Base-by-base conservation (phyloP, 1,139 yeast species). In the Protomyces macrosporus region DNA sequence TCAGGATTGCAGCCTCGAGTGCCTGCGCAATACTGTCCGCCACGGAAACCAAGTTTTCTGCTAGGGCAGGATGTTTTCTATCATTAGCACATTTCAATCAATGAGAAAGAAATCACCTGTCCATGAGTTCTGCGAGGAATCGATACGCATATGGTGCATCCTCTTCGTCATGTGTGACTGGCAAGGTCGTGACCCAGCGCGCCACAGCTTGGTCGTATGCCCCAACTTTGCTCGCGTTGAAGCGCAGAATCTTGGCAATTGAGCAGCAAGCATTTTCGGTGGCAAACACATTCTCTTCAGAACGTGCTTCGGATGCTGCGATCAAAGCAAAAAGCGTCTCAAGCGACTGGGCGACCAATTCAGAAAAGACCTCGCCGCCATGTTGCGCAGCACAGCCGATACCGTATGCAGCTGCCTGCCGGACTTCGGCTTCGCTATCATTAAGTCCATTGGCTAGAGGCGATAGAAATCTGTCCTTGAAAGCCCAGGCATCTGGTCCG, bases 131-230 rank as follows among this genome's bases (percentile, higher is more conserved):
- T 36, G 86, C 78, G 71, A 93, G 79, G 74, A 90, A 91, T 69
- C 82, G 79, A 76, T 90, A 93, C 34, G 90, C 86, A 75, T 81
- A 89, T n/a, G 90, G 85, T 1, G 98, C 97, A 6, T 95, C 96
- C 70, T 88, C 95, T 53, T 85, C 88, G 75, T 93, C 97, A 70
- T 85, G 87, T 23, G 85, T 76, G 55, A 91, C 82, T 36, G 98
- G 98, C 70, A 93, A 81, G 12, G 90, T 82, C 67, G 82, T 81
- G 64, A 93, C 78, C 98, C 98, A 93, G 68, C 83, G 87, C 45
- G 80, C 81, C 62, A 89, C 78, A 30, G 88, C 82, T 35, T 81
- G 79, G 69, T 87, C 84, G 71, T 85, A 82, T 51, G 89, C 87
- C 3, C 68, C 70, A 10, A 76, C 75, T 61, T 74, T 72, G 48